Percentiles rank a stretch among this genome's conserved stretches.
Conservation (phyloP, 2,329 filamentous ascomycete genomes). For the Fusarium tupiense region DNA sequence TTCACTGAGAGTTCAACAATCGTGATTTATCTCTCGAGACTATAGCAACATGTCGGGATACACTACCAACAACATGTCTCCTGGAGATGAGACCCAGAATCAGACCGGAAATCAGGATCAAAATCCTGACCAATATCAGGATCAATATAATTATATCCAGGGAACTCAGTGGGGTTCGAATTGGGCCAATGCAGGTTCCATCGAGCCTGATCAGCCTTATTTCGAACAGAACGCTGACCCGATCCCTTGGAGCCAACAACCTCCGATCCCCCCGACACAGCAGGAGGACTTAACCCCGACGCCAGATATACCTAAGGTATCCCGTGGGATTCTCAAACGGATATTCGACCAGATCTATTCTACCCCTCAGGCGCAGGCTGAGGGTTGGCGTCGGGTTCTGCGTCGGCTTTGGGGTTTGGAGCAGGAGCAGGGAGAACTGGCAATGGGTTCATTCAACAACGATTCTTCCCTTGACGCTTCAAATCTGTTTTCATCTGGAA, state of each 20-base stretch:
- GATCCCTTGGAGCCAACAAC: background rate
- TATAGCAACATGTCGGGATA: background rate
- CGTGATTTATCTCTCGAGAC: no score
- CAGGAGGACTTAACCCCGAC: background rate
- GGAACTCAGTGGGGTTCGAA: background rate
- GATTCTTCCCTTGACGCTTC: background rate
- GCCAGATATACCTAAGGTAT: fast-evolving
- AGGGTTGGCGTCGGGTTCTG: background rate
- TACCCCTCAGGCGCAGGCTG: background rate
- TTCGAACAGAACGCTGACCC: background rate
- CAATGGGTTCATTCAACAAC: background rate
- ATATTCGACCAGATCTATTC: background rate
- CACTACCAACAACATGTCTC: no score
- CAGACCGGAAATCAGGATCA: background rate
- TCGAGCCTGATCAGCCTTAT: background rate
- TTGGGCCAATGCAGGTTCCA: background rate
- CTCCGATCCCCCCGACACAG: background rate
- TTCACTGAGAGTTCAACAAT: background rate
- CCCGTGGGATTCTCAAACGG: background rate
- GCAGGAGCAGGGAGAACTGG: fast-evolving
- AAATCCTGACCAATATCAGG: background rate
- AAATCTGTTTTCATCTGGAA: background rate
- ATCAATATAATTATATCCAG: background rate
- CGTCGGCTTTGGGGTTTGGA: background rate
- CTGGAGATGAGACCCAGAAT: background rate